These are phyloP conservation scores for Niebla homalea DNA, from an alignment of 495 filamentous ascomycete genomes.

Conservation along the genomic window DNA sequence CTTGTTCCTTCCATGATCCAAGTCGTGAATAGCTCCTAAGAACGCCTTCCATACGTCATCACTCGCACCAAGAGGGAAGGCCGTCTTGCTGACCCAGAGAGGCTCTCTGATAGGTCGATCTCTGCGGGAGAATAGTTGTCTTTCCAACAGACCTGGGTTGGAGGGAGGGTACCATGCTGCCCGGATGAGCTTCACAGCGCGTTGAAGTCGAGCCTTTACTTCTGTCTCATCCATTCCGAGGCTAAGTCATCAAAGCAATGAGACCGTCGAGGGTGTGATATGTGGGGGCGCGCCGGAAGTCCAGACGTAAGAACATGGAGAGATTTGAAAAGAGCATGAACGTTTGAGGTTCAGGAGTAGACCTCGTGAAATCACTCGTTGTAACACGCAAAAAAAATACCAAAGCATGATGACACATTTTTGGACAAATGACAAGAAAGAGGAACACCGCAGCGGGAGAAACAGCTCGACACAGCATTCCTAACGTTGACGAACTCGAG, in stretches of 20 bases:
- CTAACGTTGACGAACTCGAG: too few relatives aligned
- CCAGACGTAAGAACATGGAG: too few relatives aligned
- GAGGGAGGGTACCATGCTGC: background rate
- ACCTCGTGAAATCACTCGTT: too few relatives aligned
- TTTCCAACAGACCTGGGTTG: background rate
- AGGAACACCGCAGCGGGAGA: too few relatives aligned
- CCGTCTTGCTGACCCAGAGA: slow-evolving; percentile 7
- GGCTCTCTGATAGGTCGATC: slow-evolving; percentile 2
- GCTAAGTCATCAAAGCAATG: background rate
- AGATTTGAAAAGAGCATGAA: too few relatives aligned
- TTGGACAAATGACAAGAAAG: too few relatives aligned
- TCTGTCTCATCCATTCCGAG: background rate
- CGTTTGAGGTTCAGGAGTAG: too few relatives aligned
- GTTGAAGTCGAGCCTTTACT: background rate
- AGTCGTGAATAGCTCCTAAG: background rate
- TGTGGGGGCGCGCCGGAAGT: background rate
- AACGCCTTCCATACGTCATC: background rate
- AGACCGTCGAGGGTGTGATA: background rate
- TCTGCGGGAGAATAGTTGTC: background rate
- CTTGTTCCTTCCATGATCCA: background rate
- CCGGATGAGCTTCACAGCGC: background rate
- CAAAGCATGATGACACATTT: too few relatives aligned
- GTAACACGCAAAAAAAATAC: too few relatives aligned
- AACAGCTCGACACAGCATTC: too few relatives aligned
- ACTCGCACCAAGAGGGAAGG: background rate